Evolutionary conservation across 129 eudicot genomes (phyloP).

Genomic region (Tanacetum coccineum): DNA sequence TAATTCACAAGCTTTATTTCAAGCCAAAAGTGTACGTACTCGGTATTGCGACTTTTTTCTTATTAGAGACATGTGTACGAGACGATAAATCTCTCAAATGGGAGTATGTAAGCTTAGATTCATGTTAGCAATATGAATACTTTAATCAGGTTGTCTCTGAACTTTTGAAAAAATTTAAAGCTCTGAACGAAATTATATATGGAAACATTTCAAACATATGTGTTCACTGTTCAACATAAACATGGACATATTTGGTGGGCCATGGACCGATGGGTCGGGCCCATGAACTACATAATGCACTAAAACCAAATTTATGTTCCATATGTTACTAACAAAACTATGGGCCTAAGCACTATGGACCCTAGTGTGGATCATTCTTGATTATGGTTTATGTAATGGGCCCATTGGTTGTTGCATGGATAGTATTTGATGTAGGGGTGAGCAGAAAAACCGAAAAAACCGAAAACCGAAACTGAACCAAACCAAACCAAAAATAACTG

Average conservation of each 20-base stretch:
- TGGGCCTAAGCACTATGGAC: background rate
- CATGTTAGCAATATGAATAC: background rate
- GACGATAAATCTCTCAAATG: background rate
- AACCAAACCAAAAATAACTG: too few species aligned
- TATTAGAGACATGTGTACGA: too few species aligned
- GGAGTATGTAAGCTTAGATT: too few species aligned
- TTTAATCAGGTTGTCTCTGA: too few species aligned
- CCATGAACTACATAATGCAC: too few species aligned
- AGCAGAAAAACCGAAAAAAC: too few species aligned
- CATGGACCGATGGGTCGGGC: slow-evolving; percentile 25
- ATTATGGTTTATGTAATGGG: slow-evolving; percentile 11
- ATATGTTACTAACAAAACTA: background rate
- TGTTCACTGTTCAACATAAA: background rate
- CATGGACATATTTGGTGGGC: slow-evolving; percentile 19
- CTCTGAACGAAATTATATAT: too few species aligned
- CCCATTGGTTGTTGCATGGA: slow-evolving; percentile 12
- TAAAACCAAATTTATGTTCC: slow-evolving; percentile 20
- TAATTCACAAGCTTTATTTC: background rate
- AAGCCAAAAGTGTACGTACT: too few species aligned
- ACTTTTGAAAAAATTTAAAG: too few species aligned
- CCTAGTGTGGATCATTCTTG: slow-evolving; percentile 10
- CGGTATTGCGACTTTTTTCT: background rate
- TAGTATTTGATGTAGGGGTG: slow-evolving; percentile 6
- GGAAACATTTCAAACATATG: too few species aligned
- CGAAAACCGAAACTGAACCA: too few species aligned